Evolutionary conservation across 345 rosid species (phyloP).

Genomic region (Excoecaria cochinchinensis): DNA sequence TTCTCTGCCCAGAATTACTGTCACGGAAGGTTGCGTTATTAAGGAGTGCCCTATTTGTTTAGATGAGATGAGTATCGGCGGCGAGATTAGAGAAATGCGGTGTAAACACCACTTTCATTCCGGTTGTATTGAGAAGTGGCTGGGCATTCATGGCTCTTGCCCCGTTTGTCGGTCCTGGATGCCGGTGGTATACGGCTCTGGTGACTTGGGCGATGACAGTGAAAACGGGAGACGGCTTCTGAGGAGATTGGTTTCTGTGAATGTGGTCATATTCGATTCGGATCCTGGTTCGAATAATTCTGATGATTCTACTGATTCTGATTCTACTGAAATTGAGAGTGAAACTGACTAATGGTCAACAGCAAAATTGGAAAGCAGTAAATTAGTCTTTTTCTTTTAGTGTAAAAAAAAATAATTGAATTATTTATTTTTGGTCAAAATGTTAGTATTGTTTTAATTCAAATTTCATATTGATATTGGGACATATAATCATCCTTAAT

Average conservation of each 20-base stretch:
- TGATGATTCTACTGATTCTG: too few relatives aligned
- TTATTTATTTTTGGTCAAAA: too few relatives aligned
- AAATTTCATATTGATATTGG: too few relatives aligned
- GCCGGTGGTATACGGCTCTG: background rate
- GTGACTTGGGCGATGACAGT: background rate
- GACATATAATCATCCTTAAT: too few relatives aligned
- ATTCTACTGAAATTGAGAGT: background rate
- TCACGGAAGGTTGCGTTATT: background rate
- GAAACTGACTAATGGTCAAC: too few relatives aligned
- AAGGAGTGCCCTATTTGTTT: constrained; percentile 27
- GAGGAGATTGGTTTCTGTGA: background rate
- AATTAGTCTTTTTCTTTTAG: background rate
- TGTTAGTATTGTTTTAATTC: too few relatives aligned
- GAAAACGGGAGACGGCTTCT: background rate
- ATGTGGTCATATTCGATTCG: background rate
- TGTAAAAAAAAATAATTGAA: too few relatives aligned
- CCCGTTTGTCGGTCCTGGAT: constrained; percentile 20
- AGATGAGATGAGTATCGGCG: constrained; percentile 8
- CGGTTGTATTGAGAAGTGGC: constrained; percentile 25
- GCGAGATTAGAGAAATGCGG: constrained; percentile 22
- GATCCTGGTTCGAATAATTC: background rate
- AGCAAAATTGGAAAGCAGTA: background rate
- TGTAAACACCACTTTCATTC: constrained; percentile 28
- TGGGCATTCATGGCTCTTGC: constrained; percentile 16
- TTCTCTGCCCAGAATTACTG: constrained; percentile 13